Evolutionary conservation across 2,329 filamentous ascomycete genomes (phyloP), one percentile per base, ranked within the genome.

Genomic region (Aspergillus sp.): DNA sequence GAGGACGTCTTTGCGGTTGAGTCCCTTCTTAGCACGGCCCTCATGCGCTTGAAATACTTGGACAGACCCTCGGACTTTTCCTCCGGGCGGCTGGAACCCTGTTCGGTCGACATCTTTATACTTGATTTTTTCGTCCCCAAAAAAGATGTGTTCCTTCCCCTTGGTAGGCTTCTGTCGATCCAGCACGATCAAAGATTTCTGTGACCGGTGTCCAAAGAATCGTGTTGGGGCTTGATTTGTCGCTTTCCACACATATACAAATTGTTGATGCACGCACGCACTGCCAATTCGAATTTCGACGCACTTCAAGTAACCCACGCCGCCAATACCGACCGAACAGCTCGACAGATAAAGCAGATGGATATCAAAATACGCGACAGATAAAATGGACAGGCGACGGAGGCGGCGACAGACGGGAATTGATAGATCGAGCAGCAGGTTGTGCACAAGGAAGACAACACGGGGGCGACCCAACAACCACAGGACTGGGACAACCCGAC

Each of bases 31-130:
- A 69, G 47, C 19, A 62, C 63, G 3, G 62, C 68, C 46, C 59
- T 67, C 61, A 70, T 66, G 44, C 67, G 64, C 48, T 60, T 66
- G 42, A 70, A 57, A 48, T 67, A 68, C 51, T 64, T 70, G 29
- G 60, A 62, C 39, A 70, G 50, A 42, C 67, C 65, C 27, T 67
- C 66, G 1, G 55, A 54, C 51, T 57, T 62, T 27, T 53, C 56
- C 41, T 58, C 56, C 26, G 51, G 50, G 32, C 39, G 52, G 50
- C 46, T 53, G 41, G 55, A 49, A 19, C 19, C 19, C 19, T 19
- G 19, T 19, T 19, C 19, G 10, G 50, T 49, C 45, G 62, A 56
- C 62, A 65, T 65, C 10, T 44, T 51, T 2, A 10, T 19, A 32
- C 30, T 19, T 19, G 19, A 19, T 19, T 19, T 1, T 2, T 19